Evolutionary conservation across 1,284 basidiomycete genomes (phyloP).

Genomic region (Ceratorhiza oryzae-sativae): DNA sequence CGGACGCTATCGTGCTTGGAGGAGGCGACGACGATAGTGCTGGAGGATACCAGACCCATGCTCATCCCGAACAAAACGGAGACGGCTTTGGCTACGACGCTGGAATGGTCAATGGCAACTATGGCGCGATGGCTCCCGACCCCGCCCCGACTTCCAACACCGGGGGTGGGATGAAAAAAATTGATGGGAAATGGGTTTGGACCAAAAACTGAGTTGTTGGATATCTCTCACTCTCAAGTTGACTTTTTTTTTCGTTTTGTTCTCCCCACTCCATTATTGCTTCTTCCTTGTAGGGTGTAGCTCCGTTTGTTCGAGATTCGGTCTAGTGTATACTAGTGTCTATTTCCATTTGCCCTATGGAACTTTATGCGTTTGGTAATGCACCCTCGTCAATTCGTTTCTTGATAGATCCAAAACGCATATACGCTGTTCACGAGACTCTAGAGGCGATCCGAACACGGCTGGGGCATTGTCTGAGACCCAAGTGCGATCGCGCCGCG

Average conservation of each 20-base stretch:
- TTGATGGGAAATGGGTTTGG: constrained; percentile 74
- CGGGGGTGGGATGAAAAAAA: constrained; percentile 66
- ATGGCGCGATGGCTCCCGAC: background rate
- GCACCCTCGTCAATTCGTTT: too few relatives aligned
- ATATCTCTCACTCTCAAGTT: background rate
- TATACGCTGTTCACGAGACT: background rate
- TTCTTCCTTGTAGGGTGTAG: too few relatives aligned
- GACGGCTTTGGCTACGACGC: background rate
- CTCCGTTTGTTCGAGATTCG: background rate
- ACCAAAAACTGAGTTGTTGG: background rate
- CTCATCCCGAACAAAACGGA: constrained; percentile 10
- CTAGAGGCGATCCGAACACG: background rate
- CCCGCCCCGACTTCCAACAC: constrained; percentile 42
- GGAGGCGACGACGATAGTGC: constrained; percentile 51
- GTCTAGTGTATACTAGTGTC: background rate
- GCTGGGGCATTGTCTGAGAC: too few relatives aligned
- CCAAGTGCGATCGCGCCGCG: constrained; percentile 24
- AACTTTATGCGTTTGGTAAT: background rate
- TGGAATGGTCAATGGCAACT: background rate
- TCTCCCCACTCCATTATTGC: too few relatives aligned
- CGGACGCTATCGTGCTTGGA: constrained; percentile 65
- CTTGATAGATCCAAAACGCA: background rate
- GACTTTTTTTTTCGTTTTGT: background rate
- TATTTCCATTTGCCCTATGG: background rate
- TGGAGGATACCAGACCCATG: background rate